phyloP scores from a whole-genome alignment of 768 basidiomycete genomes.

The Galerina sulciceps region DNA sequence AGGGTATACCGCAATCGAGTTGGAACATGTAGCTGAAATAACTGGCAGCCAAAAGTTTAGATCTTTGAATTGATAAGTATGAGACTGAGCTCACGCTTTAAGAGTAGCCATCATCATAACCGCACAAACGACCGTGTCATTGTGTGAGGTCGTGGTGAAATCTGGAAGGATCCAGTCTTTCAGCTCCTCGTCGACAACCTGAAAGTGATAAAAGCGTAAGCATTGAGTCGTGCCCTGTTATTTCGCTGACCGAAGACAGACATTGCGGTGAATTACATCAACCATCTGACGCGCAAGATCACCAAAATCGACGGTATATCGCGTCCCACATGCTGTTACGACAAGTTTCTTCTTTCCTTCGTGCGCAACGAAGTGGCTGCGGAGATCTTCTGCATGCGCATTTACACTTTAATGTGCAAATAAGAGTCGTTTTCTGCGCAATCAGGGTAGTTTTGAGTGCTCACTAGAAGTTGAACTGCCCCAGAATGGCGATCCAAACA shows the following conservation, averaged over 20 bases:
- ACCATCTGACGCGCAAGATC: slow-evolving; percentile 32
- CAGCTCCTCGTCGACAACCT: slow-evolving; percentile 20
- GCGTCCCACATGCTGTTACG: slow-evolving; percentile 15
- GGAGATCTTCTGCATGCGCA: slow-evolving; percentile 30
- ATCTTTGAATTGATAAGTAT: no score
- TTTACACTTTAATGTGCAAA: slow-evolving; percentile 6
- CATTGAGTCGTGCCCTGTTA: background rate
- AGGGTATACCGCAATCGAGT: slow-evolving; percentile 26
- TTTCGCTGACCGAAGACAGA: slow-evolving; percentile 4
- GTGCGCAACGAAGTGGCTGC: slow-evolving; percentile 35
- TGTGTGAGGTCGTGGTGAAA: slow-evolving; percentile 16
- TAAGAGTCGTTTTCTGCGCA: background rate
- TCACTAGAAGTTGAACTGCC: slow-evolving; percentile 38
- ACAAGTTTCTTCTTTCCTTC: slow-evolving; percentile 33
- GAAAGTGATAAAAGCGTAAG: background rate
- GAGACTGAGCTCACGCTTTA: slow-evolving; percentile 10
- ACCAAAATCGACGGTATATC: slow-evolving; percentile 33
- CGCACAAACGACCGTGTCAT: slow-evolving; percentile 19
- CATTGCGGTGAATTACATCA: slow-evolving; percentile 23
- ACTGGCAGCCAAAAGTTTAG: no score
- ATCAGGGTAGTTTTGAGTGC: slow-evolving; percentile 25
- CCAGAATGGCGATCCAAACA: slow-evolving; percentile 43
- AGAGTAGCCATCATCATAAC: slow-evolving; percentile 24
- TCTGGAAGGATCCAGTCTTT: slow-evolving; percentile 22
- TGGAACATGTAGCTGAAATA: background rate